A percentile compares a stretch with the other conserved stretches of the same genome.
phyloP scores from a whole-genome alignment of 1,284 basidiomycete genomes.

The Gomphus bonarii region DNA sequence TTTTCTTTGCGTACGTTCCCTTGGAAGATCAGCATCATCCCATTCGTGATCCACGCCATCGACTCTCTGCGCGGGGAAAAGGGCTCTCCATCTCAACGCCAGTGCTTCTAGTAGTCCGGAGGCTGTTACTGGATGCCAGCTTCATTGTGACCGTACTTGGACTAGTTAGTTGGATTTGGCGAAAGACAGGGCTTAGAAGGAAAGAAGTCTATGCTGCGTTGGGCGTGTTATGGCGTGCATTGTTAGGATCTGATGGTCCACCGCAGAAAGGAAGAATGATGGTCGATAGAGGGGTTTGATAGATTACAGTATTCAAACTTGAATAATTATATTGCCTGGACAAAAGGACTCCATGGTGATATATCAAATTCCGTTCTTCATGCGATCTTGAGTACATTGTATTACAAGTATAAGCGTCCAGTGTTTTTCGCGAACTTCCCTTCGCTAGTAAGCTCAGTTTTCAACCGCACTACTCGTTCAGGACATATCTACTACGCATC shows the following conservation, averaged over 20 bases:
- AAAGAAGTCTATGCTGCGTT: conserved; percentile 56
- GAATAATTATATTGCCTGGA: not conserved
- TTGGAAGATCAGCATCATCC: conserved; percentile 3
- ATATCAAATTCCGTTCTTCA: not conserved
- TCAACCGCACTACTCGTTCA: conserved; percentile 17
- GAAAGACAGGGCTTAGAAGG: conserved; percentile 53
- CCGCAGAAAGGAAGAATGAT: conserved; percentile 27
- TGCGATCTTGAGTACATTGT: not conserved
- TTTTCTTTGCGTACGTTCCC: conserved; percentile 33
- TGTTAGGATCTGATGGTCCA: conserved; percentile 42
- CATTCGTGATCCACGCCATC: conserved; percentile 2
- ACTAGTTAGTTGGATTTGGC: conserved; percentile 50
- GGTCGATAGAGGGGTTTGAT: conserved; percentile 39
- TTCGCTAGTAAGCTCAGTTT: not conserved
- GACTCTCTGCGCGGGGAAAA: conserved; percentile 1
- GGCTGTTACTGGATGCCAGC: conserved; percentile 63
- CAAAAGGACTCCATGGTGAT: no score
- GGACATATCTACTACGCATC: conserved; percentile 80
- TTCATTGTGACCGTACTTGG: conserved; percentile 54
- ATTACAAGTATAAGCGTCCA: not conserved
- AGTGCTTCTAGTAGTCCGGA: conserved; percentile 50
- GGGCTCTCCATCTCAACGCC: conserved; percentile 31
- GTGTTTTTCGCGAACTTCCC: not conserved
- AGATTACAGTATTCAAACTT: not conserved
- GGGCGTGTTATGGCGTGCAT: conserved; percentile 54